A percentile compares a stretch with the other conserved stretches of the same genome.
phyloP scores from a whole-genome alignment of 768 basidiomycete genomes.

The Terana coerulea region DNA sequence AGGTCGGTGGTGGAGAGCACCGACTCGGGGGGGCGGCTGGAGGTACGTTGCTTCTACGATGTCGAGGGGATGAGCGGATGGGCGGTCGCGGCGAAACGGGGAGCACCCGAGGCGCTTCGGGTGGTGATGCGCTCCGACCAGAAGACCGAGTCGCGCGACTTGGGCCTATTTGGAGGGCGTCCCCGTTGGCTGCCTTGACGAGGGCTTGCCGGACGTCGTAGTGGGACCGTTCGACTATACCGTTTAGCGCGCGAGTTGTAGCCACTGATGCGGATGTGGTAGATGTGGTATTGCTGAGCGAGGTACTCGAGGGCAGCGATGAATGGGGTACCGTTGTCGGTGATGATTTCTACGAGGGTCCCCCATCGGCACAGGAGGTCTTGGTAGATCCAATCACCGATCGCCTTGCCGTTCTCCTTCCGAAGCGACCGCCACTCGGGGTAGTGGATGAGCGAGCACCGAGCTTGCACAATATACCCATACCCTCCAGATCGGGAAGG shows the following conservation, averaged over 20 bases:
- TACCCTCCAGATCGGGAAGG: conserved; percentile 15
- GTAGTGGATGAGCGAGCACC: conserved; percentile 30
- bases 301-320: not conserved
- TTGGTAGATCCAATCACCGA: conserved; percentile 30
- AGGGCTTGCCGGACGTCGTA: conserved; percentile 29
- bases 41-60: no score
- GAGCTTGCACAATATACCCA: conserved; percentile 23
- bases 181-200: conserved; percentile 25
- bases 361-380: conserved; percentile 31
- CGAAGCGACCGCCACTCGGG: conserved; percentile 24
- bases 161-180: no score
- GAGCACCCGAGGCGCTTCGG: no score
- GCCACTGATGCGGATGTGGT: conserved; percentile 14
- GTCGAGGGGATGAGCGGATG: no score
- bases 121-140: no score
- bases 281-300: not conserved
- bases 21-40: no score
- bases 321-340: conserved; percentile 27
- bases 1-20: not conserved
- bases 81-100: no score
- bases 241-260: conserved; percentile 35
- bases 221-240: conserved; percentile 34
- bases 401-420: conserved; percentile 3
- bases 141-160: no score
- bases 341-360: conserved; percentile 20